phyloP scores from a whole-genome alignment of 2,329 filamentous ascomycete genomes.

The Botryotinia globosa region DNA sequence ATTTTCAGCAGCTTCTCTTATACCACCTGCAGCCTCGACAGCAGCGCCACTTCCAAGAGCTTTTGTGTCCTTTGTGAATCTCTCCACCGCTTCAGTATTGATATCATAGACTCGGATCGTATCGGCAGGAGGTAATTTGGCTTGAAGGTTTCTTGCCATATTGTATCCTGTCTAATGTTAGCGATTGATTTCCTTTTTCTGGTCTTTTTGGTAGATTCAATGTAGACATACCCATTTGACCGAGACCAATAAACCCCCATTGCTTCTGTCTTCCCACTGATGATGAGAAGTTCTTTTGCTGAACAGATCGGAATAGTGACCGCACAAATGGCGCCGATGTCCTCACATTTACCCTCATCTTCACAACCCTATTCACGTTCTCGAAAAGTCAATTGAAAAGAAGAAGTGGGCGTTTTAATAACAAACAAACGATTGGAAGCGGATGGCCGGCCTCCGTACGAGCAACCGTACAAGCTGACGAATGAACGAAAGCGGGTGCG shows the following conservation, averaged over 20 bases:
- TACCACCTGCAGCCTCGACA: conserved; percentile 54
- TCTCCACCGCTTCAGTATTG: conserved; percentile 53
- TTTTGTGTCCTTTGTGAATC: conserved; percentile 52
- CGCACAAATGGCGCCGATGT: conserved; percentile 29
- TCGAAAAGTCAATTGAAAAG: background rate
- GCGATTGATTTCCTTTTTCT: conserved; percentile 22
- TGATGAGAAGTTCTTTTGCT: conserved; percentile 45
- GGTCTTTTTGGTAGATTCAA: conserved; percentile 23
- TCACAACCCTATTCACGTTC: conserved; percentile 15
- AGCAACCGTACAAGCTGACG: background rate
- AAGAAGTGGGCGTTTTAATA: background rate
- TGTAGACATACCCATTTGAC: conserved; percentile 54
- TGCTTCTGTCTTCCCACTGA: conserved; percentile 46
- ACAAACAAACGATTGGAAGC: background rate
- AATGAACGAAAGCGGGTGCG: background rate
- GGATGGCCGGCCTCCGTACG: background rate
- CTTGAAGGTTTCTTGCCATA: conserved; percentile 69
- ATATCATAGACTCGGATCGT: conserved; percentile 64
- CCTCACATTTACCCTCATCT: conserved; percentile 33
- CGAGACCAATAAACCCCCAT: conserved; percentile 59
- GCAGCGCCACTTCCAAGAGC: conserved; percentile 41
- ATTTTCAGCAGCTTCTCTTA: conserved; percentile 63
- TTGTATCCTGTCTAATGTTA: conserved; percentile 54
- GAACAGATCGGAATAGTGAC: conserved; percentile 27
- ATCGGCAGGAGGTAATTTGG: conserved; percentile 62